phyloP scores from a whole-genome alignment of 345 rosid genomes.

The Dovyalis caffra region DNA sequence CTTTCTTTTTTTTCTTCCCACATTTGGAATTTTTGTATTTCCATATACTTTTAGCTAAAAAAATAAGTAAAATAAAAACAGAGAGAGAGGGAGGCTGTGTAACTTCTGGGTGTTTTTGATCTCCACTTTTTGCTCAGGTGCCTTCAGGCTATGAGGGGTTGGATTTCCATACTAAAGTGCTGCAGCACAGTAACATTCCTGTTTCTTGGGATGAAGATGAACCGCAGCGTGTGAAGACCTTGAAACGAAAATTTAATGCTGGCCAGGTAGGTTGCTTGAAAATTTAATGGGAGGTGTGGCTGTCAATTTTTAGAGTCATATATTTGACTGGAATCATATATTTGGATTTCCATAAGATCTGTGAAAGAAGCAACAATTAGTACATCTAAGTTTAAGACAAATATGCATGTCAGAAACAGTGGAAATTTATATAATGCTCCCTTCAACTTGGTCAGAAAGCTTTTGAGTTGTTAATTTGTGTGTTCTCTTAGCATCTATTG shows the following conservation, averaged over 20 bases:
- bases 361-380: neutral
- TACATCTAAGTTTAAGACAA: neutral
- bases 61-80: too few relatives aligned
- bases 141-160: conserved; percentile 70
- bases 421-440: neutral
- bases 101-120: neutral
- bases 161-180: conserved; percentile 74
- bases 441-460: neutral
- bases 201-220: conserved; percentile 98
- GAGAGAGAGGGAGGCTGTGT: too few relatives aligned
- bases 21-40: neutral
- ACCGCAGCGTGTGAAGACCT: conserved; percentile 74
- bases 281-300: too few relatives aligned
- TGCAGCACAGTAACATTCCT: conserved; percentile 75
- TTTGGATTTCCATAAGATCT: neutral
- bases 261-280: conserved; percentile 59
- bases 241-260: conserved; percentile 66
- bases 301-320: neutral
- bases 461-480: neutral
- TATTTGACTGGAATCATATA: neutral
- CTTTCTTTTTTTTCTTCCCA: neutral
- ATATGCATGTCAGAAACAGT: neutral
- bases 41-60: too few relatives aligned
- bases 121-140: conserved; percentile 43
- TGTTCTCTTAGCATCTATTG: conserved; percentile 11